These are phyloP conservation scores for Cymodocea nodosa DNA, from an alignment of 116 monocot species.

Conservation along the genomic window DNA sequence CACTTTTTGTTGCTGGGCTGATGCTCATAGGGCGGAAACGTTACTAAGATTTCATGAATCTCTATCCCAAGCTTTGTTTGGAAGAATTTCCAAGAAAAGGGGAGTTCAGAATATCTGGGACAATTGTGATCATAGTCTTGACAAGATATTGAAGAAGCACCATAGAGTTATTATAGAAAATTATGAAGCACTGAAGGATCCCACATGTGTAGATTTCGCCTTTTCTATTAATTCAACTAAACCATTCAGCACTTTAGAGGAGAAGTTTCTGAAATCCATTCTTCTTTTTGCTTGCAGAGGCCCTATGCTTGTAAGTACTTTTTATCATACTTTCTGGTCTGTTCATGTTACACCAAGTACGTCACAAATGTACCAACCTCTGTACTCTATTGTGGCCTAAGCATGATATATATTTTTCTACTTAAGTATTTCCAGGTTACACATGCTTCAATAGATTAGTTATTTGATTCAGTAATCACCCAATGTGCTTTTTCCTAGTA, in stretches of 20 bases:
- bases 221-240: slow-evolving; percentile 32
- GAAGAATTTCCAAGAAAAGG: slow-evolving; percentile 9
- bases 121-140: slow-evolving; percentile 28
- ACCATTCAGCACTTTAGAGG: slow-evolving; percentile 44
- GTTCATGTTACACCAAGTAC: not conserved
- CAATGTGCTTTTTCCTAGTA: too few species aligned
- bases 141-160: slow-evolving; percentile 58
- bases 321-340: not conserved
- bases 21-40: slow-evolving; percentile 35
- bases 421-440: too few species aligned
- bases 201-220: slow-evolving; percentile 26
- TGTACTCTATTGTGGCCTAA: too few species aligned
- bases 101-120: slow-evolving; percentile 4
- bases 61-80: slow-evolving; percentile 11
- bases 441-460: too few species aligned
- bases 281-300: slow-evolving; percentile 47
- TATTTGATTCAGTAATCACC: too few species aligned
- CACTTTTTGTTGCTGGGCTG: slow-evolving; percentile 75
- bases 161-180: slow-evolving; percentile 34
- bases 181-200: slow-evolving; percentile 29
- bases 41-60: slow-evolving; percentile 52
- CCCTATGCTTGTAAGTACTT: slow-evolving; percentile 46
- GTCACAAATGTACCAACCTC: too few species aligned
- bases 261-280: slow-evolving; percentile 45
- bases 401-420: too few species aligned